These are phyloP conservation scores for Xanthoceras sorbifolium DNA, from an alignment of 345 rosid species.

Conservation along the genomic window DNA sequence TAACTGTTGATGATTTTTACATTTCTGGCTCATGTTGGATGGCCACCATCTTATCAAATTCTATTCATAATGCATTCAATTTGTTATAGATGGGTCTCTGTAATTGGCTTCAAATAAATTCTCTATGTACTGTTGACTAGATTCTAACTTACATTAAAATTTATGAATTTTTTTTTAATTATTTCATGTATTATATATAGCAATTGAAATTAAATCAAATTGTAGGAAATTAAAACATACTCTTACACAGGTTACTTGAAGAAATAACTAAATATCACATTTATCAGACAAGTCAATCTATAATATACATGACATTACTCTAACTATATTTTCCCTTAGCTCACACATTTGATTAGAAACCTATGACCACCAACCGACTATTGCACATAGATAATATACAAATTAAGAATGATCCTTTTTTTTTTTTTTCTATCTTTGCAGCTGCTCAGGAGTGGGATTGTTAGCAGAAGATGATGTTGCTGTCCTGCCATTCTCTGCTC, in stretches of 20 bases:
- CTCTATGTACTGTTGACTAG: background rate
- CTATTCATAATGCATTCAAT: too few species aligned
- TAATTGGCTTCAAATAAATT: background rate
- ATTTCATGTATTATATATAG: too few species aligned
- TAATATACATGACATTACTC: conserved; percentile 17
- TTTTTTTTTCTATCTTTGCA: conserved; percentile 36
- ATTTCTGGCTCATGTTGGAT: background rate
- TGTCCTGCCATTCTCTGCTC: conserved; percentile 42
- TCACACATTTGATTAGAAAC: conserved; percentile 16
- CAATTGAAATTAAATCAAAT: too few species aligned
- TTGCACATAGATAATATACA: conserved; percentile 32
- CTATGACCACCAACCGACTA: conserved; percentile 7
- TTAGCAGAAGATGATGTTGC: conserved; percentile 48
- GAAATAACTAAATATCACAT: conserved; percentile 3
- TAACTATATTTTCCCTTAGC: conserved; percentile 6
- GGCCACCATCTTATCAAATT: background rate
- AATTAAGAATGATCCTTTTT: conserved; percentile 14
- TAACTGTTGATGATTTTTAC: too few species aligned
- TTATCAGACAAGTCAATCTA: conserved; percentile 19
- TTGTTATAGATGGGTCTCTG: background rate
- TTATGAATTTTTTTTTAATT: too few species aligned
- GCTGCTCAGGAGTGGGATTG: conserved; percentile 40
- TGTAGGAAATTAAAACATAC: too few species aligned
- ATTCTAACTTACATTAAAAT: too few species aligned
- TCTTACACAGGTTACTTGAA: too few species aligned